phyloP scores from a whole-genome alignment of 768 basidiomycete genomes.

The Ramaria sp. region DNA sequence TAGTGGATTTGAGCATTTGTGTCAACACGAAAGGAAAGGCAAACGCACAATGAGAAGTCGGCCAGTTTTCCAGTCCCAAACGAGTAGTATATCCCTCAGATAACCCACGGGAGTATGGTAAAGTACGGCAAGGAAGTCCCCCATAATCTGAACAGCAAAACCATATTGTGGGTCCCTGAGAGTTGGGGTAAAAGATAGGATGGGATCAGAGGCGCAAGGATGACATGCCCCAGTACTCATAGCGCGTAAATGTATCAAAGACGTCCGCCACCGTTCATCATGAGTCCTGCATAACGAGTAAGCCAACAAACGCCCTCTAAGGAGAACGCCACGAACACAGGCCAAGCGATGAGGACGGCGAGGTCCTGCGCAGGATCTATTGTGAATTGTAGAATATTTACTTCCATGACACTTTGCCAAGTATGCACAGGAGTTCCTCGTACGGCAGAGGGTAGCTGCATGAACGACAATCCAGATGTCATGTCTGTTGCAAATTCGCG shows the following conservation, averaged over 20 bases:
- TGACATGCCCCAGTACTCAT: constrained; percentile 37
- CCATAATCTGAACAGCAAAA: constrained; percentile 44
- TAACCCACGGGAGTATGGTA: constrained; percentile 25
- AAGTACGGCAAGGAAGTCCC: constrained; percentile 40
- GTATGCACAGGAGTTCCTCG: constrained; percentile 35
- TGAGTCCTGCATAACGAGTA: no score
- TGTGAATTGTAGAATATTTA: constrained; percentile 41
- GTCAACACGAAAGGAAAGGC: no score
- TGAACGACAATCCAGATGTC: constrained; percentile 27
- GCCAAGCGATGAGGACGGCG: constrained; percentile 38
- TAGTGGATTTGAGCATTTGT: not conserved
- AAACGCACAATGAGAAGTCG: constrained; percentile 35
- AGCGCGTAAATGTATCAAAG: constrained; percentile 32
- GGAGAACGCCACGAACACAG: constrained; percentile 2
- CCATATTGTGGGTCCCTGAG: not conserved
- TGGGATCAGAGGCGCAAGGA: constrained; percentile 28
- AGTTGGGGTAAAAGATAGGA: constrained; percentile 22
- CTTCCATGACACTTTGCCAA: constrained; percentile 33
- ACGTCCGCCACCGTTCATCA: not conserved
- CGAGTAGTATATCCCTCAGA: constrained; percentile 33
- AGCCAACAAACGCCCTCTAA: no score
- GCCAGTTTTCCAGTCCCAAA: constrained; percentile 65
- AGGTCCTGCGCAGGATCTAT: constrained; percentile 63
- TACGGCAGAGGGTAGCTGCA: constrained; percentile 37
- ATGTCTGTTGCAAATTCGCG: constrained; percentile 21